A percentile compares a stretch with the other conserved stretches of the same genome.
These are phyloP conservation scores for Eremochloa ophiuroides DNA, from an alignment of 176 grass and related monocot genomes.

Conservation along the genomic window DNA sequence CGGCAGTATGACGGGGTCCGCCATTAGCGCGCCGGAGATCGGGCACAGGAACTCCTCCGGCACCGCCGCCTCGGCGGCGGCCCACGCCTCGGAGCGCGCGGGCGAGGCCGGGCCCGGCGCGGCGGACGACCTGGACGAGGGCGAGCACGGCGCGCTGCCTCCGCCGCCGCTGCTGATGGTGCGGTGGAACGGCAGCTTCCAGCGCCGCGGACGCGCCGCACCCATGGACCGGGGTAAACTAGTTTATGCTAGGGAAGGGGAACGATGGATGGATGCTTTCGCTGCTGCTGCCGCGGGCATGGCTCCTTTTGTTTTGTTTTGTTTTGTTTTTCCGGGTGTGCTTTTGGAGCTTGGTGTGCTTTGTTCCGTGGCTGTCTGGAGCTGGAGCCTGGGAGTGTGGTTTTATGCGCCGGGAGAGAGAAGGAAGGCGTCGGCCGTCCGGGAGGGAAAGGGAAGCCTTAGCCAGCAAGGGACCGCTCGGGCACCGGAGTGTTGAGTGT, in stretches of 20 bases:
- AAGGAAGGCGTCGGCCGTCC: neutral
- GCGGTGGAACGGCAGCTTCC: slow-evolving; percentile 71
- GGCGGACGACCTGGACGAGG: neutral
- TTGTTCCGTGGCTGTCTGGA: slow-evolving; percentile 21
- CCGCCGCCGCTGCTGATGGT: neutral
- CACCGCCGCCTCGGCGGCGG: slow-evolving; percentile 14
- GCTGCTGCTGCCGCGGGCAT: neutral
- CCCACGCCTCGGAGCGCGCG: slow-evolving; percentile 14
- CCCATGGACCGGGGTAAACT: slow-evolving; percentile 51
- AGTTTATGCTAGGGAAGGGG: no score
- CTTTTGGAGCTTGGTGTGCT: slow-evolving; percentile 38
- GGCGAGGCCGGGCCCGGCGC: neutral
- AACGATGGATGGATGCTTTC: neutral
- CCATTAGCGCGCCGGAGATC: slow-evolving; percentile 56
- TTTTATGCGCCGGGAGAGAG: slow-evolving; percentile 43
- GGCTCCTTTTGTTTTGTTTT: neutral
- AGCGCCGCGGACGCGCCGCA: slow-evolving; percentile 45
- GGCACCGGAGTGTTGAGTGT: neutral
- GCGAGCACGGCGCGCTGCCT: slow-evolving; percentile 10
- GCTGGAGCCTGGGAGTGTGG: neutral
- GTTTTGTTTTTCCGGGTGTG: neutral
- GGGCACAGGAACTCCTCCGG: slow-evolving; percentile 66
- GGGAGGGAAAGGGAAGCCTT: neutral
- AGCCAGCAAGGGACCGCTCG: slow-evolving; percentile 37
- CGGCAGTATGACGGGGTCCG: slow-evolving; percentile 64